Base-by-base conservation (phyloP, 495 filamentous ascomycete genomes). In the Aspergillus ellipticus region DNA sequence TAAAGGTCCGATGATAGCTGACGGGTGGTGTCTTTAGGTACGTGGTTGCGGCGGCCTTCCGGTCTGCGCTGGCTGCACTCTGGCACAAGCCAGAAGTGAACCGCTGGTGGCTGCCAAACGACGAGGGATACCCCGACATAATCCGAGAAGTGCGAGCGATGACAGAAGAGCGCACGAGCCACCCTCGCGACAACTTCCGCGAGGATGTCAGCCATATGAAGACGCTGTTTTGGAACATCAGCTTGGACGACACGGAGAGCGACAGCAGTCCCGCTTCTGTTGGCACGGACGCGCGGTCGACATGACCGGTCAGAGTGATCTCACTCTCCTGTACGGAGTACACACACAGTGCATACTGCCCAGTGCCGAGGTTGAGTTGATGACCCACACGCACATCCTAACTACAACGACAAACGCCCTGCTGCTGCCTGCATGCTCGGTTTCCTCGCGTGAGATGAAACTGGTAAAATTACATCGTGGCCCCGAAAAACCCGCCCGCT, bases 31-130 rank as follows among this genome's bases (percentile, higher is more conserved):
- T 53, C 19, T 31, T 43, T 63, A 97, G 93, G 42, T 96, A 95
- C 68, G 86, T 95, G 22, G 90, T 86, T 57, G 86, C 92, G 7
- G 70, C 81, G 26, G 84, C 81, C 41, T 86, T 92, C 69, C 89
- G 93, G 61, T 69, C 73, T 21, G 82, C 80, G 49, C 85, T 98
- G 76, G 82, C 88, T 13, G 81, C 85, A 26, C 66, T 88, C 29
- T 96, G 90, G 79, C 73, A 79, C 58, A 75, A 86, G 31, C 80
- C 83, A 9, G 85, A 84, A 49, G 77, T 89, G 54, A 77, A 81
- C 50, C 79, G 86, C 35, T 96, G 90, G 90, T 96, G 91, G 91
- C 81, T 95, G 20, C 89, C 91, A 2, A 83, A 92, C 63, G 83
- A 91, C 62, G 88, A 91, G 74, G 84, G 82, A 19, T 87, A 85